Percentiles rank a stretch among this genome's conserved stretches.
These are phyloP conservation scores for Phytophthora capsici DNA, from an alignment of 352 stramenopile genomes.

Conservation along the genomic window DNA sequence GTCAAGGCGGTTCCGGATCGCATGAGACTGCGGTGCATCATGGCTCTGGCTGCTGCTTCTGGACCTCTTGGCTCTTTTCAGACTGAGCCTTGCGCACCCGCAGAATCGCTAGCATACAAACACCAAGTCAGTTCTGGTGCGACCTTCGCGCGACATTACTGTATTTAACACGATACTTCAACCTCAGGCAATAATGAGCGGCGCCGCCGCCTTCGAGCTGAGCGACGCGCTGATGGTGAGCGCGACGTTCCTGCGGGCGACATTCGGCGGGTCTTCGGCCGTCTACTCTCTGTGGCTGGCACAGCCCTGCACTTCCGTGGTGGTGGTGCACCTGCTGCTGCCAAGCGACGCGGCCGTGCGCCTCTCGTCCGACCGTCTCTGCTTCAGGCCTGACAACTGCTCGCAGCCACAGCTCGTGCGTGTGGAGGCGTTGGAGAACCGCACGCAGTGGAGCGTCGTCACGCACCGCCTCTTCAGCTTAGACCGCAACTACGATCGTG, in stretches of 20 bases:
- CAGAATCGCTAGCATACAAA: conserved; percentile 15
- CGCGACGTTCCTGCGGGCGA: conserved; percentile 54
- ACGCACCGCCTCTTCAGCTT: conserved; percentile 70
- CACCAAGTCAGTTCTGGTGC: background rate
- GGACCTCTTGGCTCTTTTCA: conserved; percentile 26
- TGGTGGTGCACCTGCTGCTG: conserved; percentile 76
- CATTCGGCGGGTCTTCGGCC: conserved; percentile 62
- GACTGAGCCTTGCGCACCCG: conserved; percentile 24
- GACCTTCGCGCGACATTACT: conserved; percentile 13
- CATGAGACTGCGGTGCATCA: conserved; percentile 62
- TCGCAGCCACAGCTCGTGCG: conserved; percentile 66
- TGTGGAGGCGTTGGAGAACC: conserved; percentile 60
- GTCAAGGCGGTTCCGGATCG: conserved; percentile 45
- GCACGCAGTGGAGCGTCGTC: conserved; percentile 54
- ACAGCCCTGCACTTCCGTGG: conserved; percentile 62
- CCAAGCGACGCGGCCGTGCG: conserved; percentile 52
- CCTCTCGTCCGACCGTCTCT: conserved; percentile 72
- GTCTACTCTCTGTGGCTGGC: conserved; percentile 69
- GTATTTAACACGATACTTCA: conserved; percentile 14
- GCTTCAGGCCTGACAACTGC: conserved; percentile 71
- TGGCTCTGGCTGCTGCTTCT: conserved; percentile 13
- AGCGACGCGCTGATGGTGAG: conserved; percentile 48
- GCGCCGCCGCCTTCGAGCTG: conserved; percentile 10
- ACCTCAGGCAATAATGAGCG: conserved; percentile 1
- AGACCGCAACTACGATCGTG: conserved; percentile 68